A percentile compares a stretch with the other conserved stretches of the same genome.
Conservation (phyloP, 1,284 basidiomycete species). For the Baeospora myosura region DNA sequence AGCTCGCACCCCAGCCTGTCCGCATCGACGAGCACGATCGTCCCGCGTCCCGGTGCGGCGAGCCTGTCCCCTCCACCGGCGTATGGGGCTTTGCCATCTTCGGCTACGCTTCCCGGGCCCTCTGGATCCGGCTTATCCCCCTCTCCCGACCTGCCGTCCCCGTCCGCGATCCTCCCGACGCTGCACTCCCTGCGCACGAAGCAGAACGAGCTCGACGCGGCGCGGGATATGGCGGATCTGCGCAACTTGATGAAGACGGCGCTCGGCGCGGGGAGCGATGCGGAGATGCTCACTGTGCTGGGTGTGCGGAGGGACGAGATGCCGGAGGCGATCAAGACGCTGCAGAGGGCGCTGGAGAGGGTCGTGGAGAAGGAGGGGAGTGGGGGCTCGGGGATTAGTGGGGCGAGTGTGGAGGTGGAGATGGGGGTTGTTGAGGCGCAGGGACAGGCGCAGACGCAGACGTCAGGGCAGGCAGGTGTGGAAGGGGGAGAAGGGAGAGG, state of each 20-base stretch:
- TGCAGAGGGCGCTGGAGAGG: constrained; percentile 44
- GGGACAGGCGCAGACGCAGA: not conserved
- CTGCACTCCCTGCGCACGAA: constrained; percentile 13
- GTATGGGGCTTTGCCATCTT: not conserved
- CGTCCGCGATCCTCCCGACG: not conserved
- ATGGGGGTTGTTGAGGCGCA: constrained; percentile 7
- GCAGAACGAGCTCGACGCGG: constrained; percentile 50
- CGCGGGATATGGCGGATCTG: constrained; percentile 50
- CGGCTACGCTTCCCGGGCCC: not conserved
- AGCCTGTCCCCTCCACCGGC: not conserved
- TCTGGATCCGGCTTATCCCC: not conserved
- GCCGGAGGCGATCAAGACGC: constrained; percentile 72
- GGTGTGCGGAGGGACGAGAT: constrained; percentile 54
- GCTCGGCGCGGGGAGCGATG: constrained; percentile 39
- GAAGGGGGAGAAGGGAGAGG: constrained; percentile 3
- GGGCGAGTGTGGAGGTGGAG: not conserved
- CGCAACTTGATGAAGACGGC: constrained; percentile 51
- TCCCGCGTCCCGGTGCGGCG: not conserved
- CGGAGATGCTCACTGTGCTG: constrained; percentile 37
- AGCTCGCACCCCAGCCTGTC: not conserved
- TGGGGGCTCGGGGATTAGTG: not conserved
- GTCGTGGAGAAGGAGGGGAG: constrained; percentile 31
- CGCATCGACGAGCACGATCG: not conserved
- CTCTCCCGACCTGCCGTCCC: not conserved
- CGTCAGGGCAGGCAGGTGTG: constrained; percentile 1